These are phyloP conservation scores for Hypoxylon sp. DNA, from an alignment of 2,329 filamentous ascomycete genomes.

Conservation along the genomic window DNA sequence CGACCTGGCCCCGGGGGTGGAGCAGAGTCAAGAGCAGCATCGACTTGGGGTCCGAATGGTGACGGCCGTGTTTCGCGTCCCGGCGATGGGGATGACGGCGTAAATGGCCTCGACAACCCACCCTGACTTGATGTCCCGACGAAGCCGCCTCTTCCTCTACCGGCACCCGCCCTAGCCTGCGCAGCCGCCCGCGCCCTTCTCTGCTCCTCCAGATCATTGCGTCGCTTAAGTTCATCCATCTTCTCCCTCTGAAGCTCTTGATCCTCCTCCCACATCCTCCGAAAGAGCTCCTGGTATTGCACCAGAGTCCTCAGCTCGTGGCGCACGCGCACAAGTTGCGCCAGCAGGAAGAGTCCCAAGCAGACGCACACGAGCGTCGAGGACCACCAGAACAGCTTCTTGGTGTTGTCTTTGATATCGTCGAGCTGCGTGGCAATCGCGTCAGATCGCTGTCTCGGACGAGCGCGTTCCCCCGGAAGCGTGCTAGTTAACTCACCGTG, in stretches of 20 bases:
- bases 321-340: slow-evolving; percentile 35
- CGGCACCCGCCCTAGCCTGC: too few relatives aligned
- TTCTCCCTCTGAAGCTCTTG: slow-evolving; percentile 18
- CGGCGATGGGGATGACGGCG: background rate
- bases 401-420: slow-evolving; percentile 40
- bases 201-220: slow-evolving; percentile 10
- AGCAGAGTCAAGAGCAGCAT: slow-evolving; percentile 1
- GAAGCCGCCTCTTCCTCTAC: background rate
- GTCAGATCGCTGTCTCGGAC: background rate
- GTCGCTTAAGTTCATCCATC: slow-evolving; percentile 13
- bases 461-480: background rate
- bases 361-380: slow-evolving; percentile 33
- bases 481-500: slow-evolving; percentile 14
- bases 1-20: slow-evolving; percentile 9
- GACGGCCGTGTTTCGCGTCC: background rate
- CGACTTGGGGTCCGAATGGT: slow-evolving; percentile 3
- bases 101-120: background rate
- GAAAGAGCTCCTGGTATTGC: slow-evolving; percentile 40
- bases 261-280: slow-evolving; percentile 46
- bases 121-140: background rate
- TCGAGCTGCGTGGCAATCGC: slow-evolving; percentile 31
- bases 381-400: slow-evolving; percentile 44
- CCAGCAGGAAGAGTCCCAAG: slow-evolving; percentile 42
- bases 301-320: slow-evolving; percentile 37
- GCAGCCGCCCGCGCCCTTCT: background rate